Evolutionary conservation across 2,329 filamentous ascomycete species (phyloP).

Genomic region (Magnaporthiopsis poae): DNA sequence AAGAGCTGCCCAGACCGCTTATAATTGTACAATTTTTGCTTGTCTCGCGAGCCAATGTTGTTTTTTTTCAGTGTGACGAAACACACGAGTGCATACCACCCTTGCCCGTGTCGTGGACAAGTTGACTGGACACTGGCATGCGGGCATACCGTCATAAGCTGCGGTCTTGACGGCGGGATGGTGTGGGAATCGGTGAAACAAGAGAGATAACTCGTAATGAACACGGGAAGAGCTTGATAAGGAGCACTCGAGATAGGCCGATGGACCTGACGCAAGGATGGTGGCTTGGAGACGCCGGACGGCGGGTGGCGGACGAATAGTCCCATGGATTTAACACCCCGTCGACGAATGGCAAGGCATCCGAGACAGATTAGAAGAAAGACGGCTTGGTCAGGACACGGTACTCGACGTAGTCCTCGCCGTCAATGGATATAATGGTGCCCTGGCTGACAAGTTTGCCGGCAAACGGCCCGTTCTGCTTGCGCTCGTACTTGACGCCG

Average conservation of each 20-base stretch:
- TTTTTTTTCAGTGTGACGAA: not conserved
- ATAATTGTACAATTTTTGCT: not conserved
- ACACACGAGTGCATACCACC: not conserved
- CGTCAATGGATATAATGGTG: constrained; percentile 53
- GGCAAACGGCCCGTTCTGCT: constrained; percentile 48
- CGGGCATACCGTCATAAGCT: not conserved
- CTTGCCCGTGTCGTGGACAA: not conserved
- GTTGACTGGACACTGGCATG: not conserved
- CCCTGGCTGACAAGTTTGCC: constrained; percentile 55
- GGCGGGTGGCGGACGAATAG: not conserved
- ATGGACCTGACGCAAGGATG: not conserved
- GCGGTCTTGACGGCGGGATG: not conserved
- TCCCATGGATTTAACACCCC: not conserved
- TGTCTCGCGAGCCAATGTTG: not conserved
- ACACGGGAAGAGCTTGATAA: not conserved
- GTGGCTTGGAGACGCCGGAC: not conserved
- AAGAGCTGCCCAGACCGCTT: not conserved
- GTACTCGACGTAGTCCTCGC: constrained; percentile 59
- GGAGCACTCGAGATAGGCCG: not conserved
- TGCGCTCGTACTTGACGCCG: constrained; percentile 54
- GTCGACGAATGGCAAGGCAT: no score
- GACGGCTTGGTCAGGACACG: constrained; percentile 53
- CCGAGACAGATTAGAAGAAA: constrained; percentile 25
- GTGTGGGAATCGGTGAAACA: not conserved
- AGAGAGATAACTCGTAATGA: not conserved